Base-by-base conservation (phyloP, 164 flowering plant species). In the Taxillus chinensis region DNA sequence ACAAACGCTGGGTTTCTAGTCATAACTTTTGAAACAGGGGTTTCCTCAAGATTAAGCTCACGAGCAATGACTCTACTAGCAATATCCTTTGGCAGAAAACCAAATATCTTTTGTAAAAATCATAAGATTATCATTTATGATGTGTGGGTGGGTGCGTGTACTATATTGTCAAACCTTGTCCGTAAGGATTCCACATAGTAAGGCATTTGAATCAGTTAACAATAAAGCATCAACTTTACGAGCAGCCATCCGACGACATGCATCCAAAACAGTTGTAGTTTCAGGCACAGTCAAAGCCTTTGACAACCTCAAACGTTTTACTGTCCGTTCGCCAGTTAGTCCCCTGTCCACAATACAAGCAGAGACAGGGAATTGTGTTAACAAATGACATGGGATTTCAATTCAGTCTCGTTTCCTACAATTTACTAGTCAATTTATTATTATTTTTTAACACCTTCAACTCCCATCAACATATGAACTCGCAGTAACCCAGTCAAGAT, bases 1-100 rank as follows among this genome's bases (percentile, higher is more conserved):
- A 91, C 98, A 78, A 95, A 95, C 3, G 83, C 70, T 11, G 99
- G 99, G 67, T 95, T 95, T 69, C 85, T 83, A 15, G 99, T 95
- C 99, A 95, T 95, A 66, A 95, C 96, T 64, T 89, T 91, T 14
- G 98, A 86, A 70, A 89, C 96, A 51, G 96, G 90, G 39, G 96
- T 95, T 2, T 87, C 86, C 69, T 87, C 89, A 60, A 83, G 83
- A 73, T 85, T 83, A 57, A 95, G 27, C 62, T 89, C 98, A 41
- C 74, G 80, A 61, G 96, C 96, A 69, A 91, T 77, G 37, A 91
- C 96, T 73, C 95, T 83, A 49, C 84, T 81, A 45, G 96, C 87
- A 71, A 95, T 80, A 78, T 95, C 99, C 99, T 95, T 71, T 66
- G 80, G 43, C 46, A 64, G n/a, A 52, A 56, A 41, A 64, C 48